Conservation (phyloP, 805 yeast species). For the Metschnikowia lunata region DNA sequence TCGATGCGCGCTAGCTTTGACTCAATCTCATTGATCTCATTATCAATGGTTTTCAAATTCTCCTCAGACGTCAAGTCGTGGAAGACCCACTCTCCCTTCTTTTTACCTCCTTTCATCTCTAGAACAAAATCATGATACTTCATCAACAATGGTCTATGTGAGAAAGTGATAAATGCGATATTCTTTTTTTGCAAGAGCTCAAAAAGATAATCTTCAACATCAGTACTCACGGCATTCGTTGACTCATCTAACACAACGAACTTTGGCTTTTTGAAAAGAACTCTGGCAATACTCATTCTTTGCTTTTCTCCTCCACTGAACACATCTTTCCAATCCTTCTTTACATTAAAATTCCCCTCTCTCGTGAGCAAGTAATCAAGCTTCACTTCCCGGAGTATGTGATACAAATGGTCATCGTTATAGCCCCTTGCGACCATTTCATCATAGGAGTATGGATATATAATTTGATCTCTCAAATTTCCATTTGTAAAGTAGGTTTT, state of each 20-base stretch:
- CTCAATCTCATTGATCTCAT: slow-evolving; percentile 68
- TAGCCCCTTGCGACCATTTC: slow-evolving; percentile 72
- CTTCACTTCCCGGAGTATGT: slow-evolving; percentile 69
- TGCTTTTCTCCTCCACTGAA: slow-evolving; percentile 96
- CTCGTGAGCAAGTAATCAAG: slow-evolving; percentile 76
- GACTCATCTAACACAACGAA: slow-evolving; percentile 87
- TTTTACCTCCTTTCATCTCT: slow-evolving; percentile 54
- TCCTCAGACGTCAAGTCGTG: slow-evolving; percentile 64
- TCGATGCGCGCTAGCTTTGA: slow-evolving; percentile 56
- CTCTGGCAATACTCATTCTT: slow-evolving; percentile 82
- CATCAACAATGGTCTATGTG: slow-evolving; percentile 78
- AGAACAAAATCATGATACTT: slow-evolving; percentile 79
- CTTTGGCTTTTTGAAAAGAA: slow-evolving; percentile 72
- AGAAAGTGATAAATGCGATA: slow-evolving; percentile 74
- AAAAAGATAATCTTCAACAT: slow-evolving; percentile 82
- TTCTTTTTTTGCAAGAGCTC: slow-evolving; percentile 65
- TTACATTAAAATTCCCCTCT: slow-evolving; percentile 50
- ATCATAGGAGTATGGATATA: slow-evolving; percentile 74
- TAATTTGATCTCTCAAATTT: slow-evolving; percentile 84
- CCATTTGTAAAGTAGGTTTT: slow-evolving; percentile 80
- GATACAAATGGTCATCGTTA: slow-evolving; percentile 64
- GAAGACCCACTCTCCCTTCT: slow-evolving; percentile 37
- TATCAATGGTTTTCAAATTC: slow-evolving; percentile 63
- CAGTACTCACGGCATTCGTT: slow-evolving; percentile 88
- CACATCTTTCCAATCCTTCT: slow-evolving; percentile 82